These are phyloP conservation scores for Trichophyton benhamiae DNA, from an alignment of 2,329 filamentous ascomycete species.

Conservation along the genomic window DNA sequence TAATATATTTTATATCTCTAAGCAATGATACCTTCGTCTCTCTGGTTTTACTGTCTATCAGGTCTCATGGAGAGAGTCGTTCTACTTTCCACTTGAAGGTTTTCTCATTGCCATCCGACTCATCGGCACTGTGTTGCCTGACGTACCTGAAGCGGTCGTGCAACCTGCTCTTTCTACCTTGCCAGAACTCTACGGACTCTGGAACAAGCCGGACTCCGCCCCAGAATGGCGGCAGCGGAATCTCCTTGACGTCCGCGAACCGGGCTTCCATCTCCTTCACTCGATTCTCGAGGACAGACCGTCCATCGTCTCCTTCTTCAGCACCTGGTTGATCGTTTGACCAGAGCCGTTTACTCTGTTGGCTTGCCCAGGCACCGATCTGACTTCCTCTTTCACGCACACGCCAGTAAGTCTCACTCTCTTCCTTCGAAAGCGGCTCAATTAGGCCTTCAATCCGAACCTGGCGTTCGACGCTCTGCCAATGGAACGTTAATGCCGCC, in stretches of 20 bases:
- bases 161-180: slow-evolving; percentile 75
- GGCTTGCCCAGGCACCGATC: slow-evolving; percentile 86
- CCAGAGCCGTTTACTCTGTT: slow-evolving; percentile 66
- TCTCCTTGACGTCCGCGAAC: slow-evolving; percentile 64
- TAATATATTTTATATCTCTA: not conserved
- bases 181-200: slow-evolving; percentile 87
- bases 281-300: slow-evolving; percentile 61
- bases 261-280: slow-evolving; percentile 63
- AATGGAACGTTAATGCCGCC: slow-evolving; percentile 81
- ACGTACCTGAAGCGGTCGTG: slow-evolving; percentile 90
- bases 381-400: slow-evolving; percentile 64
- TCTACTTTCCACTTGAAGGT: slow-evolving; percentile 37
- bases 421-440: slow-evolving; percentile 53
- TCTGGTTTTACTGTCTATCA: not conserved
- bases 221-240: slow-evolving; percentile 91
- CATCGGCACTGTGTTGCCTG: slow-evolving; percentile 38
- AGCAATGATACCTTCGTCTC: not conserved
- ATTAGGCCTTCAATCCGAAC: slow-evolving; percentile 74
- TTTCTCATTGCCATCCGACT: slow-evolving; percentile 40
- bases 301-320: slow-evolving; percentile 47
- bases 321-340: slow-evolving; percentile 21
- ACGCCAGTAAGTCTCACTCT: slow-evolving; percentile 57
- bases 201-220: slow-evolving; percentile 79
- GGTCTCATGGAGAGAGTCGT: slow-evolving; percentile 28
- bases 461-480: slow-evolving; percentile 75